A percentile compares a stretch with the other conserved stretches of the same genome.
phyloP scores from a whole-genome alignment of 75 land plant species.

The Cryptomeria japonica region DNA sequence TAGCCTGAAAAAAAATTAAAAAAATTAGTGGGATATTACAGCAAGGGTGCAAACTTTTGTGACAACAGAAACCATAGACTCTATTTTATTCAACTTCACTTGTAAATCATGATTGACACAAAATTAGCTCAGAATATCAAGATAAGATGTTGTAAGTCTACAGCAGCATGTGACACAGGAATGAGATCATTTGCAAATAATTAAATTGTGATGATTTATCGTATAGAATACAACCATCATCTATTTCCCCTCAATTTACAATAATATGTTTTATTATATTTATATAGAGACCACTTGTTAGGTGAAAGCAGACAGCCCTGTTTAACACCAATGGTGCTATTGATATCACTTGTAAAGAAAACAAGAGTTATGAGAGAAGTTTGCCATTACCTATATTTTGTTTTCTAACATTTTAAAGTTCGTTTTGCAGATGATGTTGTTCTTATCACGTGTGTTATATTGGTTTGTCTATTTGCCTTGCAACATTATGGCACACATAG shows the following conservation, averaged over 20 bases:
- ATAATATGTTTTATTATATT: too few relatives aligned
- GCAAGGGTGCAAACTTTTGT: too few relatives aligned
- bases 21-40: too few relatives aligned
- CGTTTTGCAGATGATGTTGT: constrained; percentile 67
- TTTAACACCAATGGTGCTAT: too few relatives aligned
- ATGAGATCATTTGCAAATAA: neutral
- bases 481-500: constrained; percentile 88
- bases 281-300: too few relatives aligned
- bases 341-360: too few relatives aligned
- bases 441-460: constrained; percentile 66
- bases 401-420: constrained; percentile 9
- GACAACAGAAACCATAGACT: too few relatives aligned
- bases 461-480: constrained; percentile 73
- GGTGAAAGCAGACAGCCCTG: too few relatives aligned
- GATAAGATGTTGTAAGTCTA: neutral
- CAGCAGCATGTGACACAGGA: neutral
- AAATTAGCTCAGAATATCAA: neutral
- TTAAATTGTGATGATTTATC: neutral
- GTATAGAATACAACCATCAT: neutral
- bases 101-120: neutral
- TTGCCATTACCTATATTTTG: neutral
- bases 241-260: too few relatives aligned
- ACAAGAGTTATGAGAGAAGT: neutral
- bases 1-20: too few relatives aligned
- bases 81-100: neutral